A percentile compares a stretch with the other conserved stretches of the same genome.
These are phyloP conservation scores for Salvia sclarea DNA, from an alignment of 305 asterid genomes.

Conservation along the genomic window DNA sequence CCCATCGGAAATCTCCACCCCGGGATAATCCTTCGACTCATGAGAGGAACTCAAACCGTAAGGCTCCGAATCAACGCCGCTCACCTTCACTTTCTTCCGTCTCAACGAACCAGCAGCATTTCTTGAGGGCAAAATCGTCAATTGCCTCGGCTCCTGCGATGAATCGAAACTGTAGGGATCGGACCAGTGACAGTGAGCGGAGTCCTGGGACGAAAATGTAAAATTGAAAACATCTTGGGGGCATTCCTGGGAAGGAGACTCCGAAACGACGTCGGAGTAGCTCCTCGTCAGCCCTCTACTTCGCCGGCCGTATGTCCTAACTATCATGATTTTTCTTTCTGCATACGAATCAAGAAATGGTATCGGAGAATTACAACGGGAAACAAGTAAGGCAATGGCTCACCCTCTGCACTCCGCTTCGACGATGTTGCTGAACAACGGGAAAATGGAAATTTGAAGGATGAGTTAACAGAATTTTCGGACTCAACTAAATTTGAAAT, in stretches of 20 bases:
- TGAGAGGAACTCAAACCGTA: constrained; percentile 46
- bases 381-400: constrained; percentile 1
- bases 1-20: constrained; percentile 37
- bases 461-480: constrained; percentile 16
- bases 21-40: constrained; percentile 44
- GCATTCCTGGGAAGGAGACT: constrained; percentile 57
- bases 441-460: neutral
- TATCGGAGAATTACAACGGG: constrained; percentile 22
- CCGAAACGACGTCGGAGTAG: constrained; percentile 54
- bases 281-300: constrained; percentile 49
- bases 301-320: constrained; percentile 65
- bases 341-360: neutral
- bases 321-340: constrained; percentile 43
- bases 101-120: constrained; percentile 40
- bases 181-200: constrained; percentile 51
- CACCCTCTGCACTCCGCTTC: neutral
- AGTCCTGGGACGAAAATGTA: constrained; percentile 58
- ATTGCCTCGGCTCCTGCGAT: constrained; percentile 48
- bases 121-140: constrained; percentile 44
- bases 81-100: constrained; percentile 50
- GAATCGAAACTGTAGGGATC: constrained; percentile 52
- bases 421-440: constrained; percentile 8
- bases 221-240: constrained; percentile 62
- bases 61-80: constrained; percentile 44
- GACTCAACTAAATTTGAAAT: neutral